These are phyloP conservation scores for Leccinum pachyderme DNA, from an alignment of 1,284 basidiomycete species.

Conservation along the genomic window DNA sequence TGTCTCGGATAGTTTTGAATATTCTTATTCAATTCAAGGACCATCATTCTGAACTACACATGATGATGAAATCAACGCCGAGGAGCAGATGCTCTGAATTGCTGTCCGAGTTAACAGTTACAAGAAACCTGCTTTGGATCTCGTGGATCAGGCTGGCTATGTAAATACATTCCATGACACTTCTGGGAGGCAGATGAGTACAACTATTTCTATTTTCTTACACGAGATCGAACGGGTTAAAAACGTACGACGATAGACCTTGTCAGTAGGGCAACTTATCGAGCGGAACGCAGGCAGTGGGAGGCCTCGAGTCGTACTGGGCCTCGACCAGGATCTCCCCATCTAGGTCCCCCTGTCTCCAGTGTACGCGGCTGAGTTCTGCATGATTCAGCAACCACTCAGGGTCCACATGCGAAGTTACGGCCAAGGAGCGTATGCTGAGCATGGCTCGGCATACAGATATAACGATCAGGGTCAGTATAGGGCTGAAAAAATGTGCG, in stretches of 20 bases:
- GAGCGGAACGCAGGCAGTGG: background rate
- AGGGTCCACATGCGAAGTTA: constrained; percentile 37
- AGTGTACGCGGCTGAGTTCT: constrained; percentile 40
- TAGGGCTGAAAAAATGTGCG: constrained; percentile 42
- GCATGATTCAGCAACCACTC: constrained; percentile 40
- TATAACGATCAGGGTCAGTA: constrained; percentile 51
- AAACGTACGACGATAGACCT: background rate
- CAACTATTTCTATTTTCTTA: too few species aligned
- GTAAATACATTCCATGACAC: too few species aligned
- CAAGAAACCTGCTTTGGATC: too few species aligned
- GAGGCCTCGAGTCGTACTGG: background rate
- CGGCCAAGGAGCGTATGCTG: constrained; percentile 38
- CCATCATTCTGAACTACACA: too few species aligned
- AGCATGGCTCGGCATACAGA: constrained; percentile 36
- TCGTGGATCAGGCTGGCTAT: background rate
- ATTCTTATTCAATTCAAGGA: too few species aligned
- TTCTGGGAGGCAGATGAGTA: too few species aligned
- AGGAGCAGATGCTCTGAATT: too few species aligned
- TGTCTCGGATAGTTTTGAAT: too few species aligned
- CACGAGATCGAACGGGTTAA: background rate
- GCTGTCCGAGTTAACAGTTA: too few species aligned
- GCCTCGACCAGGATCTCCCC: constrained; percentile 42
- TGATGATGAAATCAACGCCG: too few species aligned
- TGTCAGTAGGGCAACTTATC: background rate
- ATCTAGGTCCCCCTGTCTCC: constrained; percentile 37